Percentiles rank a stretch among this genome's conserved stretches.
These are phyloP conservation scores for Lolium perenne DNA, from an alignment of 176 grass and related monocot genomes.

Conservation along the genomic window DNA sequence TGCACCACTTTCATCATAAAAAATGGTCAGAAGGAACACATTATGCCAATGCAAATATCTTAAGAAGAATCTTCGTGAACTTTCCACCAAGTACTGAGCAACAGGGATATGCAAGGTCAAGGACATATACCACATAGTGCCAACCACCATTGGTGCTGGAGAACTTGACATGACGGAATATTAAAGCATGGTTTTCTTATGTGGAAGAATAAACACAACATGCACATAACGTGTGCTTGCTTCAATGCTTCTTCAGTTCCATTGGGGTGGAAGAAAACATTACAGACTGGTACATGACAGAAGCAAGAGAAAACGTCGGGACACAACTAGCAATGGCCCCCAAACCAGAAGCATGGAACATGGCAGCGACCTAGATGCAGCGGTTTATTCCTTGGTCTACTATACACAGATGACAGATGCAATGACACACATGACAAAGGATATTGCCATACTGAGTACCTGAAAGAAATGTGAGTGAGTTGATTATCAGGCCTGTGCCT, in stretches of 20 bases:
- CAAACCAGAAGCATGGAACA: background rate
- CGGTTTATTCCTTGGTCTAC: background rate
- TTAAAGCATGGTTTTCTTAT: background rate
- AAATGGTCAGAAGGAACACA: conserved; percentile 32
- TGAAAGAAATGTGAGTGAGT: background rate
- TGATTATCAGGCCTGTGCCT: conserved; percentile 40
- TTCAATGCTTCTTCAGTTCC: background rate
- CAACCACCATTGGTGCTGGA: conserved; percentile 17
- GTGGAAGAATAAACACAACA: background rate
- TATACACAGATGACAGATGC: conserved; percentile 44
- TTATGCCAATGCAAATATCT: background rate
- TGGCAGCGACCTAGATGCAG: conserved; percentile 17
- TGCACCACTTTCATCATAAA: conserved; percentile 27
- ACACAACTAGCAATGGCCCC: background rate
- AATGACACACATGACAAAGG: conserved; percentile 17
- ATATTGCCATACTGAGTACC: too few relatives aligned
- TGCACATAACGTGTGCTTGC: background rate
- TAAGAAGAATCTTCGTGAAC: conserved; percentile 33
- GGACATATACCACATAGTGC: background rate
- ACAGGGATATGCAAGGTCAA: background rate
- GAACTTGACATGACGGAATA: conserved; percentile 4
- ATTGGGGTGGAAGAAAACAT: background rate
- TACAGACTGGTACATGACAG: background rate
- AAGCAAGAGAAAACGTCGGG: background rate
- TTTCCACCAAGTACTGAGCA: conserved; percentile 1